phyloP scores from a whole-genome alignment of 805 yeast species.

The Cyberlindnera americana region DNA sequence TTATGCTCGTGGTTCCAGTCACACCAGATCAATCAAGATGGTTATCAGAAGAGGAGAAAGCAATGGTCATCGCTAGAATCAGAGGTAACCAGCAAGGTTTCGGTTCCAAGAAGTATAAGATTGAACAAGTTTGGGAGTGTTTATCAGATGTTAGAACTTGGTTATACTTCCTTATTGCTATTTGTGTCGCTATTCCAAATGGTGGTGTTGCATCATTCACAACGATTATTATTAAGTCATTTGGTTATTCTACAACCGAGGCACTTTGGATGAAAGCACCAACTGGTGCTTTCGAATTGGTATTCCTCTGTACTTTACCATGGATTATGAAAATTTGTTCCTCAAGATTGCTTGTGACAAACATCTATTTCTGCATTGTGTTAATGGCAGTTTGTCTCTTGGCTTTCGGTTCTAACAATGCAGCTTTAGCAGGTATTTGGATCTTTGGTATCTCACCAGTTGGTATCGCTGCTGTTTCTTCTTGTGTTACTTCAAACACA shows the following conservation, averaged over 20 bases:
- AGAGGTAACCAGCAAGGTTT: conserved; percentile 43
- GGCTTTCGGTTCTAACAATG: conserved; percentile 32
- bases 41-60: conserved; percentile 38
- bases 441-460: conserved; percentile 29
- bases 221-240: conserved; percentile 35
- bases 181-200: conserved; percentile 35
- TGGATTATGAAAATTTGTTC: conserved; percentile 3
- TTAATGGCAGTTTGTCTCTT: conserved; percentile 25
- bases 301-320: conserved; percentile 25
- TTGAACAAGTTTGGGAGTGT: conserved; percentile 29
- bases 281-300: conserved; percentile 39
- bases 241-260: conserved; percentile 36
- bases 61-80: conserved; percentile 40
- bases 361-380: conserved; percentile 5
- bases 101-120: conserved; percentile 37
- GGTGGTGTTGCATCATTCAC: conserved; percentile 46
- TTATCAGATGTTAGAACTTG: conserved; percentile 38
- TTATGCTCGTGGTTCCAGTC: conserved; percentile 44
- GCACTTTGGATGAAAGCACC: conserved; percentile 28
- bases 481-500: conserved; percentile 25
- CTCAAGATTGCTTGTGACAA: conserved; percentile 7
- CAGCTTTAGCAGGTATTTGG: conserved; percentile 31
- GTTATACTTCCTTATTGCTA: conserved; percentile 33
- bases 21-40: conserved; percentile 40
- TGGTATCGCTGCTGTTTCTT: conserved; percentile 14